Conservation (phyloP, 345 rosid species). For the Eucalyptus viminalis region DNA sequence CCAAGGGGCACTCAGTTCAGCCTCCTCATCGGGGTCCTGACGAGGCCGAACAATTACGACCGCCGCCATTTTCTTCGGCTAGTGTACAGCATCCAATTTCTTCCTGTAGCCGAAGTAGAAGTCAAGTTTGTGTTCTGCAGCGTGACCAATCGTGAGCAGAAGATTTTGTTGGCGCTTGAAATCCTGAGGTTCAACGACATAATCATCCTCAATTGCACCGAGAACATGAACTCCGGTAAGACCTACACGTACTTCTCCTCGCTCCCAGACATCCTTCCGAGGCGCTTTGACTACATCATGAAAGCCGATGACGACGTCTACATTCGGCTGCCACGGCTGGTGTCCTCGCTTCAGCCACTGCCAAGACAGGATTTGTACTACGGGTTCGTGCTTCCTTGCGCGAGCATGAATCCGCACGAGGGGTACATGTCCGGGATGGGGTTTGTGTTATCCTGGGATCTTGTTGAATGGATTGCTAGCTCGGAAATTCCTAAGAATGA, state of each 20-base stretch:
- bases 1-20: not conserved
- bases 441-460: conserved; percentile 24
- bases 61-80: conserved; percentile 31
- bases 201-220: conserved; percentile 24
- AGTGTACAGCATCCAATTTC: conserved; percentile 12
- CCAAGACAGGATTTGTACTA: conserved; percentile 22
- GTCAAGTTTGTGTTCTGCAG: conserved; percentile 24
- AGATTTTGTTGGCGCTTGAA: conserved; percentile 2
- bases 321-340: conserved; percentile 7
- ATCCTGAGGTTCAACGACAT: conserved; percentile 18
- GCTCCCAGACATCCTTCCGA: conserved; percentile 3
- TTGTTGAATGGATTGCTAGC: conserved; percentile 23
- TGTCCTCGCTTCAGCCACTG: conserved; percentile 3
- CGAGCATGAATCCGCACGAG: conserved; percentile 13
- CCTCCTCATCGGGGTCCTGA: conserved; percentile 25
- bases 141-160: conserved; percentile 14
- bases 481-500: conserved; percentile 9
- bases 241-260: conserved; percentile 31
- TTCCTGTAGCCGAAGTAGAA: conserved; percentile 6
- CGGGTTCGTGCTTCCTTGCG: conserved; percentile 27
- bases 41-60: conserved; percentile 3
- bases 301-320: conserved; percentile 26
- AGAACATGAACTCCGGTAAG: conserved; percentile 34
- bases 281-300: conserved; percentile 18
- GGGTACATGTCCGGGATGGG: conserved; percentile 41